Conservation (phyloP, 768 basidiomycete genomes). For the Rhodocollybia butyracea region DNA sequence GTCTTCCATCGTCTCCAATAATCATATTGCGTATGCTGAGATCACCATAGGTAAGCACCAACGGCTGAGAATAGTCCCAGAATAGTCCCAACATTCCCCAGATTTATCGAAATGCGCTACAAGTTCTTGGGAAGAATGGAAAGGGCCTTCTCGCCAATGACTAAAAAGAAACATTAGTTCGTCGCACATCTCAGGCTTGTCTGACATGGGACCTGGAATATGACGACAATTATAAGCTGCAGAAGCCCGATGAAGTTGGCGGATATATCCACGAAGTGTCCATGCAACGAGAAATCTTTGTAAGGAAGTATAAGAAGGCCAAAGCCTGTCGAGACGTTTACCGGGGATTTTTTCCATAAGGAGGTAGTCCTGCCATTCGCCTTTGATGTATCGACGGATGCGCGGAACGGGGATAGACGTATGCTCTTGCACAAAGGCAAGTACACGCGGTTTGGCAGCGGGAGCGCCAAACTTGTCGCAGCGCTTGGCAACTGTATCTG, state of each 20-base stretch:
- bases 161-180: constrained; percentile 13
- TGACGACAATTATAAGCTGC: no score
- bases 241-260: constrained; percentile 10
- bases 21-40: constrained; percentile 18
- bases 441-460: no score
- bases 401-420: constrained; percentile 20
- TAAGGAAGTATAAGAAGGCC: constrained; percentile 13
- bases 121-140: constrained; percentile 15
- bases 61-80: constrained; percentile 18
- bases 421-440: no score
- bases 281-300: constrained; percentile 16
- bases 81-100: constrained; percentile 7
- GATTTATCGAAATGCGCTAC: constrained; percentile 12
- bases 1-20: constrained; percentile 13
- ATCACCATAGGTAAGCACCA: constrained; percentile 20
- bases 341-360: constrained; percentile 19
- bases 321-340: constrained; percentile 11
- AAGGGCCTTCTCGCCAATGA: constrained; percentile 6
- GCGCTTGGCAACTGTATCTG: no score
- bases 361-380: constrained; percentile 8
- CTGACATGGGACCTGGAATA: constrained; percentile 14
- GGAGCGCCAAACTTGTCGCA: no score
- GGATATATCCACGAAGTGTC: constrained; percentile 18
- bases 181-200: constrained; percentile 7
- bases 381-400: constrained; percentile 11